Evolutionary conservation across 1,284 basidiomycete species (phyloP).

Genomic region (Meira nashicola): DNA sequence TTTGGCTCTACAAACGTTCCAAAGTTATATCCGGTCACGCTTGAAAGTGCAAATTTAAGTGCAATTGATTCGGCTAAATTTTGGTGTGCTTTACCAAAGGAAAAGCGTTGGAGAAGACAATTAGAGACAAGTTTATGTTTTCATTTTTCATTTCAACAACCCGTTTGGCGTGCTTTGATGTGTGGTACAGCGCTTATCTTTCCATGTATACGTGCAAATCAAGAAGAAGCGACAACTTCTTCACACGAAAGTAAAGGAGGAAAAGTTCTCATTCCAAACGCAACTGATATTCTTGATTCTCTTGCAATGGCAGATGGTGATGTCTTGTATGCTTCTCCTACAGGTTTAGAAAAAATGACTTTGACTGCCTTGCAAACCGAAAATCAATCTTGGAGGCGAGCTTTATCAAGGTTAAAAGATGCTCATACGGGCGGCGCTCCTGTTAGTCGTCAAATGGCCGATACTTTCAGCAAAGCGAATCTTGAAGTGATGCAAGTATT

Average conservation of each 20-base stretch:
- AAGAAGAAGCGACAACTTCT: too few species aligned
- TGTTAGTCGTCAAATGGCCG: background rate
- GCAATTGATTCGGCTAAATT: background rate
- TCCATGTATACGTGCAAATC: background rate
- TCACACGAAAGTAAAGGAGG: background rate
- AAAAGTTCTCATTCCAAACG: background rate
- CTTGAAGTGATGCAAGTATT: background rate
- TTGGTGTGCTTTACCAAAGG: background rate
- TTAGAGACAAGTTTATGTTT: background rate
- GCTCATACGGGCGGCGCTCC: background rate
- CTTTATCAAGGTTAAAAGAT: background rate
- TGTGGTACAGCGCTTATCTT: background rate
- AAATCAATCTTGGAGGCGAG: background rate
- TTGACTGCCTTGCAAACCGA: background rate
- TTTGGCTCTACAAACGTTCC: background rate
- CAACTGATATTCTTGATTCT: background rate
- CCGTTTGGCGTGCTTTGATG: background rate
- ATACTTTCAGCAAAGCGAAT: background rate
- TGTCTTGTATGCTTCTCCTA: constrained; percentile 1
- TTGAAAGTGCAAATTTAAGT: background rate
- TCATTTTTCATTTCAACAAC: background rate
- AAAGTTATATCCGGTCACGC: background rate
- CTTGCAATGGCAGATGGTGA: background rate
- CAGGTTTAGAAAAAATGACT: background rate
- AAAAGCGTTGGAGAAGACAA: background rate